Percentiles rank a stretch among this genome's conserved stretches.
phyloP scores from a whole-genome alignment of 768 basidiomycete species.

The Hygrophoropsis aurantiaca region DNA sequence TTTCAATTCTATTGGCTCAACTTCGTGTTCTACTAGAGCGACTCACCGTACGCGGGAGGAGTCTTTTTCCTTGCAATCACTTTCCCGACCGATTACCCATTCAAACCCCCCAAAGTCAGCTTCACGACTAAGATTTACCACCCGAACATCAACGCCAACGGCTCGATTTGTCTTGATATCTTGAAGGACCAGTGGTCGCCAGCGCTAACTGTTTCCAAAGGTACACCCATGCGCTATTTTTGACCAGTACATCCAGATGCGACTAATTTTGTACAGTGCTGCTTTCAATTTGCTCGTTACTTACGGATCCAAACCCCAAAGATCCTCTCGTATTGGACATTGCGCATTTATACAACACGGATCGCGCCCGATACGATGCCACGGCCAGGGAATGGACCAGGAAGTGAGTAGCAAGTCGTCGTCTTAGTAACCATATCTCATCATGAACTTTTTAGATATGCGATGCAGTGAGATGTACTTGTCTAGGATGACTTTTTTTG shows the following conservation, averaged over 20 bases:
- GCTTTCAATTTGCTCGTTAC: slow-evolving; percentile 97
- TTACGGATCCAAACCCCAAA: slow-evolving; percentile 99
- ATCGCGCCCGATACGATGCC: slow-evolving; percentile 94
- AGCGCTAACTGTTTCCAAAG: slow-evolving; percentile 98
- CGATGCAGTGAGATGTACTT: slow-evolving; percentile 63
- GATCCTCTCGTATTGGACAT: slow-evolving; percentile 99
- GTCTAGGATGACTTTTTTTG: slow-evolving; percentile 1
- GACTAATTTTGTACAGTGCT: slow-evolving; percentile 55
- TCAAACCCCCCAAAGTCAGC: slow-evolving; percentile 99
- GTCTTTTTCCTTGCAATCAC: slow-evolving; percentile 97
- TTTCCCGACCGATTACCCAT: slow-evolving; percentile 98
- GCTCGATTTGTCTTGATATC: slow-evolving; percentile 98
- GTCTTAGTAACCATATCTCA: too few species aligned
- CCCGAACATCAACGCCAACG: slow-evolving; percentile 99
- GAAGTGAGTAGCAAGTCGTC: slow-evolving; percentile 65
- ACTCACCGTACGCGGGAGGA: slow-evolving; percentile 97
- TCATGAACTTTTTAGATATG: slow-evolving; percentile 39
- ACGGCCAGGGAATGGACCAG: slow-evolving; percentile 99
- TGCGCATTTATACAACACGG: slow-evolving; percentile 99
- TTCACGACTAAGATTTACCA: slow-evolving; percentile 99
- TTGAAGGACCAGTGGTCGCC: slow-evolving; percentile 99
- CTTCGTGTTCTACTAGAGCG: slow-evolving; percentile 56
- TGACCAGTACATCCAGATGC: not conserved
- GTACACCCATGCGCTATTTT: slow-evolving; percentile 44
- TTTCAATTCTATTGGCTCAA: slow-evolving; percentile 21